phyloP scores from a whole-genome alignment of 2,329 filamentous ascomycete species.

The Botrytis squamosa region DNA sequence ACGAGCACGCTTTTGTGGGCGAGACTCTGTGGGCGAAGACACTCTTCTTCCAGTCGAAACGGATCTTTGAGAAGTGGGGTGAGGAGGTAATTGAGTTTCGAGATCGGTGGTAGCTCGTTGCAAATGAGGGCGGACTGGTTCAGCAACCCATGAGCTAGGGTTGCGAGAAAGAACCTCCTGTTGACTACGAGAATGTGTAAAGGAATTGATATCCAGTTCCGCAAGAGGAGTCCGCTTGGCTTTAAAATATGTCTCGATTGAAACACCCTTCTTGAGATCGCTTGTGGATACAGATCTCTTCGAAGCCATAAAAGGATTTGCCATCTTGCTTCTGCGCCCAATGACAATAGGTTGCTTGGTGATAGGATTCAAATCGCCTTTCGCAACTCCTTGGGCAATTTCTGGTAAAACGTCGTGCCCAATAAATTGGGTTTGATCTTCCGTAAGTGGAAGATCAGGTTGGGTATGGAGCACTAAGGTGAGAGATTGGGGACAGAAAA shows the following conservation, averaged over 20 bases:
- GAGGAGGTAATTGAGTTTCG: slow-evolving; percentile 39
- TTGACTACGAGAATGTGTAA: slow-evolving; percentile 65
- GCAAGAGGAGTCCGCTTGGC: slow-evolving; percentile 61
- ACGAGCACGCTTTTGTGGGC: slow-evolving; percentile 50
- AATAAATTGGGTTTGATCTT: slow-evolving; percentile 76
- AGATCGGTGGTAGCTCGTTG: slow-evolving; percentile 30
- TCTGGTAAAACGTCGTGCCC: slow-evolving; percentile 69
- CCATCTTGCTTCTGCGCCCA: slow-evolving; percentile 31
- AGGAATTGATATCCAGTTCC: slow-evolving; percentile 65
- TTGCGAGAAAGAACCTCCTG: slow-evolving; percentile 56
- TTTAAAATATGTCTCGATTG: slow-evolving; percentile 66
- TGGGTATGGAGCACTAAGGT: slow-evolving; percentile 74
- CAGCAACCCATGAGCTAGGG: slow-evolving; percentile 54
- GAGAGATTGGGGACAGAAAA: slow-evolving; percentile 76
- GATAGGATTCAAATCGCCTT: slow-evolving; percentile 83
- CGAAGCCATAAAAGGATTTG: slow-evolving; percentile 26
- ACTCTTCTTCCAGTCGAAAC: slow-evolving; percentile 44
- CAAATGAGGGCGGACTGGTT: slow-evolving; percentile 42
- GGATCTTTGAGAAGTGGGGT: slow-evolving; percentile 41
- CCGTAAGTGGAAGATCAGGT: slow-evolving; percentile 59
- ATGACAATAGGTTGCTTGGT: slow-evolving; percentile 63
- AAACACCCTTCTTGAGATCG: slow-evolving; percentile 57
- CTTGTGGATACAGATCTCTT: slow-evolving; percentile 40
- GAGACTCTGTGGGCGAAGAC: slow-evolving; percentile 43
- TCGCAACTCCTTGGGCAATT: slow-evolving; percentile 71